Evolutionary conservation across 176 grass and related monocot species (phyloP), one percentile per base, ranked within the genome.

Genomic region (Ensete glaucum): DNA sequence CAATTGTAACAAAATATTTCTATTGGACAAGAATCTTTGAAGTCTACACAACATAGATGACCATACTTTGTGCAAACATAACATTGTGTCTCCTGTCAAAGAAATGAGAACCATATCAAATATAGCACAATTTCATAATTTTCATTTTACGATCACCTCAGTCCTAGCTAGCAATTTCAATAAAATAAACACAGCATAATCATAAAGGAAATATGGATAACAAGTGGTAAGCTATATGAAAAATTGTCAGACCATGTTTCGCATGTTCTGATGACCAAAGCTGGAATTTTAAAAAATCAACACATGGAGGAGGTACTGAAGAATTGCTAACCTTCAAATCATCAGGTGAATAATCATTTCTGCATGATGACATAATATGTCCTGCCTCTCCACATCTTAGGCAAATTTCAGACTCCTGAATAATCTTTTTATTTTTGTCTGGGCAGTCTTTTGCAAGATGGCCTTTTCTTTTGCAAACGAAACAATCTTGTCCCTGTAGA

Each of bases 1-100:
- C 96, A 99, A 82, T 99, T 95, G 76, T 95, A 94, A 79, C 96
- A 99, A 62, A 71, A 88, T 55, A 99, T 72, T 74, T 85, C 83
- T 83, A 81, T 91, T 23, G 79, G 60, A 83, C 27, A 72, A 81
- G 52, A 85, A 79, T 91, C 86, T 52, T 67, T 66, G 54, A 95
- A 81, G 69, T 87, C 78, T 2, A 71, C 77, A 75, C 96, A 99
- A 65, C 96, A 99, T 17, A 99, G 90, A 87, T 99, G 96, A 29
- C 91, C 96, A 74, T 85, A 80, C 73, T 87, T 84, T 59, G 89
- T 87, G 84, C 96, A 99, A 6, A 89, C 58, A 16, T 99, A 99
- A 87, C 96, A 99, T 78, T 85, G 85, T 80, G 95, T 91, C 81
- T 88, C 82, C 96, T 99, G 91, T 50, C 20, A 69, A 74, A 87